Evolutionary conservation across 2,329 filamentous ascomycete genomes (phyloP), one percentile per base, ranked within the genome.

Genomic region (Beauveria asiatica): DNA sequence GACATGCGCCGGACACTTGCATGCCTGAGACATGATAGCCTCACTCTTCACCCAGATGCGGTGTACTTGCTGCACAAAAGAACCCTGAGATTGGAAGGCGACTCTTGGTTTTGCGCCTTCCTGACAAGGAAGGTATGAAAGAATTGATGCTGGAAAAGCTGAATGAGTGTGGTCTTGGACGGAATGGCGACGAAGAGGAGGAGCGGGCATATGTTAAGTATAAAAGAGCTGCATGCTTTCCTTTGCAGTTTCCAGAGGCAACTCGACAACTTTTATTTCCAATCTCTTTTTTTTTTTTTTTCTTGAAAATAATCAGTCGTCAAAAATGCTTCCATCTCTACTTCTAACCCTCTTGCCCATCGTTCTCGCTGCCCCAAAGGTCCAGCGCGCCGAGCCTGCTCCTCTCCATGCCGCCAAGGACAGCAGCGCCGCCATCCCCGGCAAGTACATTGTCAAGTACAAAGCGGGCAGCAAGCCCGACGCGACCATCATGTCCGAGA

Each of bases 401-500:
- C 69, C 70, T 49, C 63, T 71, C 23, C 48, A 68, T 52, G 58
- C 53, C 19, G 65, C 67, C 16, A 53, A 50, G 2, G 62, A 61
- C 17, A 27, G 54, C n/a, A 48, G 42, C 49, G 50, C 51, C 17
- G 46, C 68, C 56, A 65, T 71, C 30, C 54, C 66, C 19, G 65
- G 65, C 63, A 67, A 68, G 61, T 71, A 70, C 62, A 71, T 71
- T 61, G 67, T 71, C 63, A 70, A 69, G 60, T 68, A 70, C 62
- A 67, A 66, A 57, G 63, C 64, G 27, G 62, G 60, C 33, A 62
- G 65, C 45, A 49, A 59, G 16, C 41, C 61, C 3, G 60, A 63
- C 49, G 45, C 64, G 41, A 61, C 33, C 39, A 25, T 59, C 45
- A 55, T 69, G 53, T 46, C 59, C 37, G 61, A 62, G 33, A 62